phyloP scores from a whole-genome alignment of 495 filamentous ascomycete genomes.

The Penicillium verhagenii region DNA sequence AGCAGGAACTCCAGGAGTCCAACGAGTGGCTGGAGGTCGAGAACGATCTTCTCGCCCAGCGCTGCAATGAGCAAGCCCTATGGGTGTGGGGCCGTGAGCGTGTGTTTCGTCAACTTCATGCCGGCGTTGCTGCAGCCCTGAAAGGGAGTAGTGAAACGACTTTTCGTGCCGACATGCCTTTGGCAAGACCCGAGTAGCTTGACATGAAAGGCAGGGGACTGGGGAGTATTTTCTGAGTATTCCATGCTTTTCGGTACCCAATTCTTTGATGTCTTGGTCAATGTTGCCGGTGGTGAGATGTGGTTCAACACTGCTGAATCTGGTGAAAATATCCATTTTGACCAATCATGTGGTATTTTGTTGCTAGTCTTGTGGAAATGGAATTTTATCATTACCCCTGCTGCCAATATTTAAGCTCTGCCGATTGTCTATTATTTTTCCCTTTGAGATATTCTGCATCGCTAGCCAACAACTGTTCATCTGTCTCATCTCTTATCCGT shows the following conservation, averaged over 20 bases:
- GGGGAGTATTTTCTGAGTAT: background rate
- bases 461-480: background rate
- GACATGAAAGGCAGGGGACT: background rate
- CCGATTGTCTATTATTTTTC: background rate
- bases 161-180: background rate
- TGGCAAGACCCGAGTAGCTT: background rate
- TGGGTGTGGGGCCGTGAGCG: background rate
- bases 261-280: background rate
- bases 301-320: background rate
- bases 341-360: background rate
- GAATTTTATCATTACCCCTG: background rate
- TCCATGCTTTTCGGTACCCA: background rate
- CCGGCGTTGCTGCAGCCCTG: background rate
- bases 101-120: background rate
- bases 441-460: background rate
- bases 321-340: background rate
- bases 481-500: background rate
- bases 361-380: background rate
- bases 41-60: conserved; percentile 1
- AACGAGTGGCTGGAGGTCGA: background rate
- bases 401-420: background rate
- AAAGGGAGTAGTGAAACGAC: background rate
- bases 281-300: background rate
- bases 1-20: background rate
- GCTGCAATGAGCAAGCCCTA: conserved; percentile 3